A percentile compares a stretch with the other conserved stretches of the same genome.
Evolutionary conservation across 345 rosid genomes (phyloP).

Genomic region (Camelina sativa): DNA sequence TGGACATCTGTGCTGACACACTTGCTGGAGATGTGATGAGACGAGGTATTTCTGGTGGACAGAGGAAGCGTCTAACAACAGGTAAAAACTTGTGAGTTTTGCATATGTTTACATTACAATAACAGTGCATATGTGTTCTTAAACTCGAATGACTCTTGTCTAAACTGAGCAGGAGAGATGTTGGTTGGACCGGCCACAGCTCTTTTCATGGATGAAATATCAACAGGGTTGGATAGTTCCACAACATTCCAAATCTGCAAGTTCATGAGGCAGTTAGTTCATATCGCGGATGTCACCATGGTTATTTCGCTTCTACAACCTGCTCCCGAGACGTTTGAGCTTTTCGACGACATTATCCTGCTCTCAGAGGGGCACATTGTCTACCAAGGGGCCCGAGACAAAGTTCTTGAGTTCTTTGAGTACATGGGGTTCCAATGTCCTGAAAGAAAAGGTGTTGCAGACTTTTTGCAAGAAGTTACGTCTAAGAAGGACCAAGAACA

Average conservation of each 20-base stretch:
- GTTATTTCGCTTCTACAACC: slow-evolving; percentile 85
- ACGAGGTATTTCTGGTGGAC: slow-evolving; percentile 90
- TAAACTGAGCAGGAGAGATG: slow-evolving; percentile 78
- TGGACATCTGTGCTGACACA: slow-evolving; percentile 77
- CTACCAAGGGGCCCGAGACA: slow-evolving; percentile 74
- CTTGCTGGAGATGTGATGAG: slow-evolving; percentile 80
- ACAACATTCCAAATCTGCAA: slow-evolving; percentile 80
- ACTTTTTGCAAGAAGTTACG: slow-evolving; percentile 78
- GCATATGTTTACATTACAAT: slow-evolving; percentile 2
- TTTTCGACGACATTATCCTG: slow-evolving; percentile 74
- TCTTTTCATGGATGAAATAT: slow-evolving; percentile 91
- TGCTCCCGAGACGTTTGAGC: slow-evolving; percentile 79
- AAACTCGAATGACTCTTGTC: background rate
- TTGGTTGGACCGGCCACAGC: slow-evolving; percentile 92
- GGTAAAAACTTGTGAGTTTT: slow-evolving; percentile 47
- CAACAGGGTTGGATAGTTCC: slow-evolving; percentile 90
- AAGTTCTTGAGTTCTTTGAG: slow-evolving; percentile 69
- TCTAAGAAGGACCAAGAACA: slow-evolving; percentile 83
- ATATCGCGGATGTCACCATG: slow-evolving; percentile 66
- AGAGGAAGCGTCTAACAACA: slow-evolving; percentile 80
- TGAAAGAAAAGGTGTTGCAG: slow-evolving; percentile 76
- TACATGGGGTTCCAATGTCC: slow-evolving; percentile 78
- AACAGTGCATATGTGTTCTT: background rate
- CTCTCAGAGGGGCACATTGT: slow-evolving; percentile 73
- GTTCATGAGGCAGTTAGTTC: slow-evolving; percentile 71